A percentile compares a stretch with the other conserved stretches of the same genome.
Evolutionary conservation across 306 rosid genomes (phyloP).

Genomic region (Oxytropis ochrocephala): DNA sequence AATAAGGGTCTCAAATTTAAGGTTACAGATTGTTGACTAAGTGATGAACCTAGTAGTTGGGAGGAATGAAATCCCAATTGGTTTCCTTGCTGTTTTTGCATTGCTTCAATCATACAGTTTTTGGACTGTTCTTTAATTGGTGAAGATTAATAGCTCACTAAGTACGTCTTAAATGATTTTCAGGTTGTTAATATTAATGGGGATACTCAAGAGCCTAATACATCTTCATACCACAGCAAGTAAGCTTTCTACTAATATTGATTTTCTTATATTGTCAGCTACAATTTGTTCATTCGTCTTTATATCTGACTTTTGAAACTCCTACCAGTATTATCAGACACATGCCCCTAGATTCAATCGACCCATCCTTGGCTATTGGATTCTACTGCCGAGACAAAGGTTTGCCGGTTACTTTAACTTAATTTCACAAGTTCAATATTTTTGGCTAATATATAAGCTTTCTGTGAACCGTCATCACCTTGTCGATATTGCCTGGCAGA

Average conservation of each 20-base stretch:
- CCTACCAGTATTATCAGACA: slow-evolving; percentile 54
- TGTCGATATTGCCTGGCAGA: slow-evolving; percentile 36
- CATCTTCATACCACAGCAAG: slow-evolving; percentile 92
- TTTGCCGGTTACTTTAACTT: slow-evolving; percentile 24
- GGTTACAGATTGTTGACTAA: slow-evolving; percentile 1
- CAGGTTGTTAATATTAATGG: slow-evolving; percentile 57
- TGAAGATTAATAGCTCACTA: slow-evolving; percentile 3
- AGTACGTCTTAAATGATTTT: background rate
- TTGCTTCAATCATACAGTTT: background rate
- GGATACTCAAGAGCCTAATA: slow-evolving; percentile 54
- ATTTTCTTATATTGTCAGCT: background rate
- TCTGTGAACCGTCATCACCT: slow-evolving; percentile 3
- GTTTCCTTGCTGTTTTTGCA: background rate
- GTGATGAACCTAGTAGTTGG: background rate
- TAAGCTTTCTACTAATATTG: slow-evolving; percentile 26
- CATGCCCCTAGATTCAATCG: slow-evolving; percentile 69
- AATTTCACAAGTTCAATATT: background rate
- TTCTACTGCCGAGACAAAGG: slow-evolving; percentile 95
- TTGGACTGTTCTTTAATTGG: background rate
- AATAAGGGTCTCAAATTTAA: too few species aligned
- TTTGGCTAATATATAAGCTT: background rate
- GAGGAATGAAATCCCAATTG: background rate
- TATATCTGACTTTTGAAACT: background rate
- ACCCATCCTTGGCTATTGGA: slow-evolving; percentile 94
- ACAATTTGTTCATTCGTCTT: background rate